Evolutionary conservation across 1,284 basidiomycete species (phyloP), one percentile per base, ranked within the genome.

Genomic region (Singerocomus inundabilis): DNA sequence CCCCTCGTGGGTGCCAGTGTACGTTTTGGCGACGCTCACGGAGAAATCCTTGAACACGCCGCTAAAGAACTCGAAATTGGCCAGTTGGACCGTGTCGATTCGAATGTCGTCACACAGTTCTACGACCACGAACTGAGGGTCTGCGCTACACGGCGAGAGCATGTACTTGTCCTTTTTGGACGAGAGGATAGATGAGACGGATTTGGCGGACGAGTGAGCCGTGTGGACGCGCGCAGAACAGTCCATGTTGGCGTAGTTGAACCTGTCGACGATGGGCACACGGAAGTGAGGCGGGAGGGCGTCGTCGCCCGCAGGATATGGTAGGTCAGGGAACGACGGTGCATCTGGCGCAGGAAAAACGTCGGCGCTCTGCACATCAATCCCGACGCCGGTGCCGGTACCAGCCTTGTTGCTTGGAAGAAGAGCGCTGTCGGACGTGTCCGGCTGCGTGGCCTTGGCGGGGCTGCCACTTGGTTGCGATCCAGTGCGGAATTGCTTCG

Each of bases 1-100:
- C 18, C 79, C 84, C 16, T 85, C 81, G 21, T 80, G 72, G 32
- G 85, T 82, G 7, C 72, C 76, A 16, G 78, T 74, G 58, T 83
- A 81, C 44, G 80, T 88, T 67, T 90, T 88, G 6, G 91, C 85
- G 2, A 93, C 91, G 60, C 88, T 91, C 37, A 99, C 86, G 3
- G 79, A 79, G 56, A 99, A 90, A 46, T 94, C 89, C 68, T 92
- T 91, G 73, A 99, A 97, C 44, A 98, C 91, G 10, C 95, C 93
- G 59, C 91, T 94, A 73, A 98, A 99, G 74, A 98, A 98, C 72
- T 99, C 96, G 69, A 91, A 97, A 63, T 98, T 97, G 46, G 94
- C 95, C 6, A 99, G 74, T 65, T 98, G 94, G 44, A 99, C 82
- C 0, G 94, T 96, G 68, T 99, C 95, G 61, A 98, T 93, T 33